These are phyloP conservation scores for Paramyrothecium roridum DNA, from an alignment of 2,329 filamentous ascomycete genomes.

Conservation along the genomic window DNA sequence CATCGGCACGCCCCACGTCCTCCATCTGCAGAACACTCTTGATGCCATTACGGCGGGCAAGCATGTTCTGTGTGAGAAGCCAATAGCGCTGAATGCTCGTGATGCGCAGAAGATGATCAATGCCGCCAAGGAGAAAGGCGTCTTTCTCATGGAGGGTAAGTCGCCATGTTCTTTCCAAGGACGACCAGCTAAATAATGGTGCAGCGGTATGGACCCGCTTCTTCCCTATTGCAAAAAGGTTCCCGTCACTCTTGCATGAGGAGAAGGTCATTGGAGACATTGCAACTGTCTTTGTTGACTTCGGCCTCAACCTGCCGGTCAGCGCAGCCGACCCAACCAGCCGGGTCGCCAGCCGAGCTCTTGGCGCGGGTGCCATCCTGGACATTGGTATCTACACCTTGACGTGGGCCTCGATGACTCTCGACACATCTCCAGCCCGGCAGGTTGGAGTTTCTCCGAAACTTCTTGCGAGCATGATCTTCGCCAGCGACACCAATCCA, in stretches of 20 bases:
- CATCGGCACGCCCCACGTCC: conserved; percentile 40
- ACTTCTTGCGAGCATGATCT: too few species aligned
- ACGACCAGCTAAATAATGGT: not conserved
- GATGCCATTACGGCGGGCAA: conserved; percentile 39
- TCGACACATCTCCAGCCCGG: conserved; percentile 43
- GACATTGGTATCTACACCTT: conserved; percentile 1
- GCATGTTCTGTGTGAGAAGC: conserved; percentile 42
- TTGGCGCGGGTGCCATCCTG: not conserved
- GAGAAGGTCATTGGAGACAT: conserved; percentile 36
- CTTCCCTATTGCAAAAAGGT: conserved; percentile 30
- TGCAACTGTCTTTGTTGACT: conserved; percentile 35
- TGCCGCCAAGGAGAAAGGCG: conserved; percentile 32
- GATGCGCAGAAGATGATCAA: conserved; percentile 36
- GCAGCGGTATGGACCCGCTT: conserved; percentile 41
- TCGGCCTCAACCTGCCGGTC: conserved; percentile 25
- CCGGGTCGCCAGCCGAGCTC: not conserved
- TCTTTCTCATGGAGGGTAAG: conserved; percentile 37
- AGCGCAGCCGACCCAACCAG: conserved; percentile 15
- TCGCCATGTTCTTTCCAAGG: not conserved
- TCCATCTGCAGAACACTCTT: conserved; percentile 39
- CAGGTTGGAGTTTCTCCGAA: not conserved
- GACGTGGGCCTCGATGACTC: conserved; percentile 29
- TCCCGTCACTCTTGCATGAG: conserved; percentile 33
- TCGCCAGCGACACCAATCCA: too few species aligned
- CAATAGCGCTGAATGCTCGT: conserved; percentile 35